Evolutionary conservation across 2,329 filamentous ascomycete species (phyloP).

Genomic region (Cryphonectria carpinicola): DNA sequence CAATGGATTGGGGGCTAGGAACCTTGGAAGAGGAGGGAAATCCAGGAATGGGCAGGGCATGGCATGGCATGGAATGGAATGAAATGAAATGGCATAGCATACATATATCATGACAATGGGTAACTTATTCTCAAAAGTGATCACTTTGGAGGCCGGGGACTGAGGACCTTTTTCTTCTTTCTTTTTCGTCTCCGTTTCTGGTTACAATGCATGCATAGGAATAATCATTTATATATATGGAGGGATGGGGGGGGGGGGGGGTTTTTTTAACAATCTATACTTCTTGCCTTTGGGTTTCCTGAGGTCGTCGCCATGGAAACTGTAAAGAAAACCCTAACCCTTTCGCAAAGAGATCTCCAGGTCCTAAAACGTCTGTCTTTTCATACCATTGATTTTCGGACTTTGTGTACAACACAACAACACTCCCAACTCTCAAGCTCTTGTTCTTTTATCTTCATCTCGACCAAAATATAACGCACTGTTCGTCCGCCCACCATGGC

Average conservation of each 20-base stretch:
- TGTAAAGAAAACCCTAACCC: background rate
- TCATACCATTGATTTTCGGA: background rate
- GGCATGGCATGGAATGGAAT: background rate
- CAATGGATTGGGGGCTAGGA: background rate
- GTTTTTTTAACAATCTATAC: no score
- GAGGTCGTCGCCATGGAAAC: no score
- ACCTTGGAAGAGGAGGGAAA: background rate
- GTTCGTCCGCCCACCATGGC: background rate
- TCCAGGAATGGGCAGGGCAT: background rate
- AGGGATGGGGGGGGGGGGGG: no score
- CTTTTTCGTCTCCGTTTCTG: no score
- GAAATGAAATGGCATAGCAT: no score
- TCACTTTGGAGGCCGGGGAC: no score
- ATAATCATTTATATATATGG: no score
- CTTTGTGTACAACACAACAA: background rate
- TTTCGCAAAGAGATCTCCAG: background rate
- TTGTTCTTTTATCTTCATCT: background rate
- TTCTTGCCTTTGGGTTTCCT: no score
- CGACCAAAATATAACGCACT: background rate
- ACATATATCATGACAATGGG: background rate
- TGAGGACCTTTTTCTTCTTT: no score
- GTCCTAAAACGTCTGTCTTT: background rate
- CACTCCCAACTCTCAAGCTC: no score
- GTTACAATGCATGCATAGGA: no score
- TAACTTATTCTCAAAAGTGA: background rate